Evolutionary conservation across 225 moss, liverwort and hornwort genomes (phyloP), one percentile per base, ranked within the genome.

Genomic region (Marchantia paleacea): DNA sequence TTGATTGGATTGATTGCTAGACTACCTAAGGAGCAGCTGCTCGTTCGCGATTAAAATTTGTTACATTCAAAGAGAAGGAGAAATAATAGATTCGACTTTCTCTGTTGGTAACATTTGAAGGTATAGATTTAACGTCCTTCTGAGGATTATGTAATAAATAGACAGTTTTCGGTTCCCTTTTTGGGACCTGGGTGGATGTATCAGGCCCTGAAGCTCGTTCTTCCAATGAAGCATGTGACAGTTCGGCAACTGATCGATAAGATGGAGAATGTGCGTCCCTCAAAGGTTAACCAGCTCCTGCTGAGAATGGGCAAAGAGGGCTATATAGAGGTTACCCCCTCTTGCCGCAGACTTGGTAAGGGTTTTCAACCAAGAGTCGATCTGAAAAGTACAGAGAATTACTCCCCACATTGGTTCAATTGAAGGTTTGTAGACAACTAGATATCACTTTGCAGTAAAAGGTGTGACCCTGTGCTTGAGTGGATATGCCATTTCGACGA

Each of bases 241-340:
- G 31, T 52, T 15, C 9, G 49, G 61, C 58, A 80, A 48, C 61
- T 80, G 13, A 49, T 16, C 11, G 4, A 26, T 6, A 72, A 58
- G 12, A 26, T 82, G 69, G 52, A 50, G 53, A 28, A 47, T 16
- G 57, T 77, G 39, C 76, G 29, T 22, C 8, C 55, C 7, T 14
- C 47, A 22, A 18, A 30, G 55, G 69, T 61, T 11, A 51, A 12
- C n/a, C 69, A 82, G 58, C 68, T 82, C 57, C 20, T 82, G 19
- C 28, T 57, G 47, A 76, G 70, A 70, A 58, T 66, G 51, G 66
- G 53, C 19, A 66, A 26, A 54, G 66, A 66, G 16, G 68, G 65
- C 25, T 51, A 54, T 25, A n/a, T 69, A 67, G 24, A 66, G 66
- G 31, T 52, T 10, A 66, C 51, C 11, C 52, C 67, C 8, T 52